Base-by-base conservation (phyloP, 306 rosid species). In the Trifolium dubium region DNA sequence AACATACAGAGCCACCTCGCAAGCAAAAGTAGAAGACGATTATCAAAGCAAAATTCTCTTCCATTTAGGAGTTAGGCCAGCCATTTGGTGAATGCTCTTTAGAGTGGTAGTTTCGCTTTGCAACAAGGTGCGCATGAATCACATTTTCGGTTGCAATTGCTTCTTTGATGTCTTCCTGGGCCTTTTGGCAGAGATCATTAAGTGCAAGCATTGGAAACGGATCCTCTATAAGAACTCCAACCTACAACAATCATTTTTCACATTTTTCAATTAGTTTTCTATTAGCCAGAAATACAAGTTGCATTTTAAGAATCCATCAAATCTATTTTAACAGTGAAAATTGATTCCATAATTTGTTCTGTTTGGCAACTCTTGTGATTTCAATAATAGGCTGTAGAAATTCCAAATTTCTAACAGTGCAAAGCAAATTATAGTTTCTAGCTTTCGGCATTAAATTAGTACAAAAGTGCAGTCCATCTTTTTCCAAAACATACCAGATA, bases 191-290 rank as follows among this genome's bases (percentile, higher is more conserved):
- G 64, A 88, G 86, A 2, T 84, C 98, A 56, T 90, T 94, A 9
- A 92, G 92, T 62, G 93, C 93, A 56, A 90, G 95, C 92, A 89
- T 85, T 28, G 98, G 84, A 83, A 92, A 92, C 60, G 98, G 98
- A 79, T 92, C 98, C 82, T 92, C 98, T 68, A 92, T 92, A 15
- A 92, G 98, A 78, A 90, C 98, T 75, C 98, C 98, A 56, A 92
- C 98, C 98, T 92, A 54, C 63, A 71, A 4, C 58, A 76, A 64
- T 59, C 64, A 69, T 56, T 47, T 37, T 47, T 44, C 30, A 83
- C 74, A 73, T 64, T 23, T 30, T 49, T 64, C 17, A 8, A 67
- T 34, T 67, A 69, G 64, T n/a, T 65, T 77, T 70, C 46, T 15
- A 47, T 77, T n/a, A 43, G 4, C 56, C 56, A 37, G 67, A 60